Base-by-base conservation (phyloP, 768 basidiomycete species). In the Rhodosporidiobolus sp. region DNA sequence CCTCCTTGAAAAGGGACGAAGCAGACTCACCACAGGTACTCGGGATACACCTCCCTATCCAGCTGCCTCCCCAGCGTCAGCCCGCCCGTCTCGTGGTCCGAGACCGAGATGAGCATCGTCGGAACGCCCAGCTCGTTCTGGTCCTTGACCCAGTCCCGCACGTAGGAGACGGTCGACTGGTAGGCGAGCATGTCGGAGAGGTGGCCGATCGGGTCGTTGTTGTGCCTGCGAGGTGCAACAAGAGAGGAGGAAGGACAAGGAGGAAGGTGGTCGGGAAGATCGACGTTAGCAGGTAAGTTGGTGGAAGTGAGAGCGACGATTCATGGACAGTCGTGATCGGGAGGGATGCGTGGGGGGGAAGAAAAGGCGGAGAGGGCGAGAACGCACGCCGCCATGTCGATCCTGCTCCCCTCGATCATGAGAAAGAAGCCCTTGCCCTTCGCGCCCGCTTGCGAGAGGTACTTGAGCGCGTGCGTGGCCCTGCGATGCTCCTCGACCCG, bases 61-160 rank as follows among this genome's bases (percentile, higher is more conserved):
- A 80, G 67, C 45, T 79, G 78, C 16, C 75, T 38, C 1, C 77
- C 79, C 10, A 79, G 65, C 4, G 76, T n/a, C 7, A 80, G 38
- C 0, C 79, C 79, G 28, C 79, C 79, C 17, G 79, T 79, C 63
- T 79, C 78, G 60, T 80, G 78, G 49, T 79, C 79, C 7, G 73
- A 72, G 4, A 78, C 76, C n/a, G 72, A 75, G 62, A 80, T 65
- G 45, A 80, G 43, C 49, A 78, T 28, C 17, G 78, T 77, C 49
- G 70, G 67, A 10, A 54, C 68, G 8, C 78, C 74, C 14, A 61
- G 56, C 19, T 69, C 67, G 55, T 77, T 78, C 32, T 73, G 60
- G 8, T 61, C 30, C 16, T 62, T 52, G 28, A 78, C 77, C 58
- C 67, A 76, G n/a, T 59, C 17, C 58, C 69, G 67, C n/a, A 80